A percentile compares a stretch with the other conserved stretches of the same genome.
Evolutionary conservation across 257 asterid genomes (phyloP).

Genomic region (Lantana camara): DNA sequence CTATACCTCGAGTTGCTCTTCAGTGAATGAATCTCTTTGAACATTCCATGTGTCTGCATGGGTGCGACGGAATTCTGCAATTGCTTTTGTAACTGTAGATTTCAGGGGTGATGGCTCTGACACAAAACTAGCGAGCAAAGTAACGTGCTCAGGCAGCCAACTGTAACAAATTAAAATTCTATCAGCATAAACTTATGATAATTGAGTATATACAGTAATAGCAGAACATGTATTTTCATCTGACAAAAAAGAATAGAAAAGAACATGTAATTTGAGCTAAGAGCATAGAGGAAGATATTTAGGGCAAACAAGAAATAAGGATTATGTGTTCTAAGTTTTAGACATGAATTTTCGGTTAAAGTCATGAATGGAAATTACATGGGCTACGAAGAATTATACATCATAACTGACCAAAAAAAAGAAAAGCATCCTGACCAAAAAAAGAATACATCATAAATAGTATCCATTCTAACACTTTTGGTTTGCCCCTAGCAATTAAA

Average conservation of each 20-base stretch:
- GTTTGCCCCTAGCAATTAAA: background rate
- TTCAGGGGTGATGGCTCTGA: constrained; percentile 91
- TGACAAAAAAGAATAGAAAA: too few relatives aligned
- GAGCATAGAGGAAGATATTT: background rate
- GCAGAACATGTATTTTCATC: constrained; percentile 1
- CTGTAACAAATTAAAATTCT: constrained; percentile 43
- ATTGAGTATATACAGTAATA: too few relatives aligned
- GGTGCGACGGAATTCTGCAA: constrained; percentile 97
- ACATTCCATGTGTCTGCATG: constrained; percentile 99
- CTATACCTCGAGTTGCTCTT: constrained; percentile 96
- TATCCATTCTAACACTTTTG: background rate
- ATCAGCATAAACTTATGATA: background rate
- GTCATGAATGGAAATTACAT: background rate
- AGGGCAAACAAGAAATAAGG: background rate
- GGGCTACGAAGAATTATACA: too few relatives aligned
- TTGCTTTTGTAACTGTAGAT: constrained; percentile 96
- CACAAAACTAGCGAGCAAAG: constrained; percentile 84
- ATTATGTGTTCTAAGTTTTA: background rate
- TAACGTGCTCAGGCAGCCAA: constrained; percentile 96
- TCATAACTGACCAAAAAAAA: too few relatives aligned
- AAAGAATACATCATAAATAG: too few relatives aligned
- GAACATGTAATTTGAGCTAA: background rate
- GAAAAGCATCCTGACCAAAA: too few relatives aligned
- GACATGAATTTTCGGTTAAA: background rate
- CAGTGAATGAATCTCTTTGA: constrained; percentile 87